Percentiles rank a stretch among this genome's conserved stretches.
Conservation (phyloP, 2,329 filamentous ascomycete species). For the Volutella citrinella region DNA sequence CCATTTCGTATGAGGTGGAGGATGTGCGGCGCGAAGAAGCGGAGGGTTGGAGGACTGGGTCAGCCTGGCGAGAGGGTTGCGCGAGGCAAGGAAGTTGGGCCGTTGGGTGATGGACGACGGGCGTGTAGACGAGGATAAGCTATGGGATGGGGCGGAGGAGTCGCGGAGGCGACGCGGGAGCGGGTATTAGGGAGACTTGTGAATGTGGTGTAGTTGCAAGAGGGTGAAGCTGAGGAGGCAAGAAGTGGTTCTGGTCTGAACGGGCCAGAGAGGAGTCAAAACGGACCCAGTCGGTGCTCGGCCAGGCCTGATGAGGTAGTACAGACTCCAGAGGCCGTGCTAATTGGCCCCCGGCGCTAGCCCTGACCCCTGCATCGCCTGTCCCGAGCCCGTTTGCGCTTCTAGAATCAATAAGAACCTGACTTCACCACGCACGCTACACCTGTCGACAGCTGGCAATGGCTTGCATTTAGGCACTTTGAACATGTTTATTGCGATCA, state of each 20-base stretch:
- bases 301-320: no score
- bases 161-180: slow-evolving; percentile 9
- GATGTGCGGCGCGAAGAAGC: slow-evolving; percentile 6
- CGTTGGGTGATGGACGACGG: slow-evolving; percentile 15
- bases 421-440: slow-evolving; percentile 8
- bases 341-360: slow-evolving; percentile 12
- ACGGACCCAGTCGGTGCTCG: no score
- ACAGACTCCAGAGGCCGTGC: no score
- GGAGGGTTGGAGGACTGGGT: slow-evolving; percentile 12
- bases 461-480: slow-evolving; percentile 1
- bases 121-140: slow-evolving; percentile 10
- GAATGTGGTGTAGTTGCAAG: slow-evolving; percentile 3
- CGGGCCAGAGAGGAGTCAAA: no score
- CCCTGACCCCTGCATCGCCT: slow-evolving; percentile 21
- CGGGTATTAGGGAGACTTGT: slow-evolving; percentile 3
- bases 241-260: no score
- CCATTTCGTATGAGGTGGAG: slow-evolving; percentile 42
- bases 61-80: slow-evolving; percentile 16
- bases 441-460: slow-evolving; percentile 7
- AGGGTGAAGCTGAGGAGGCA: slow-evolving; percentile 7
- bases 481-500: no score
- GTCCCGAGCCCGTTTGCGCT: slow-evolving; percentile 16
- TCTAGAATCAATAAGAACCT: slow-evolving; percentile 30
- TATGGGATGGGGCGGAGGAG: slow-evolving; percentile 9
- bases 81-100: slow-evolving; percentile 17